Evolutionary conservation across 1,284 basidiomycete genomes (phyloP).

Genomic region (Moniliella sp.): DNA sequence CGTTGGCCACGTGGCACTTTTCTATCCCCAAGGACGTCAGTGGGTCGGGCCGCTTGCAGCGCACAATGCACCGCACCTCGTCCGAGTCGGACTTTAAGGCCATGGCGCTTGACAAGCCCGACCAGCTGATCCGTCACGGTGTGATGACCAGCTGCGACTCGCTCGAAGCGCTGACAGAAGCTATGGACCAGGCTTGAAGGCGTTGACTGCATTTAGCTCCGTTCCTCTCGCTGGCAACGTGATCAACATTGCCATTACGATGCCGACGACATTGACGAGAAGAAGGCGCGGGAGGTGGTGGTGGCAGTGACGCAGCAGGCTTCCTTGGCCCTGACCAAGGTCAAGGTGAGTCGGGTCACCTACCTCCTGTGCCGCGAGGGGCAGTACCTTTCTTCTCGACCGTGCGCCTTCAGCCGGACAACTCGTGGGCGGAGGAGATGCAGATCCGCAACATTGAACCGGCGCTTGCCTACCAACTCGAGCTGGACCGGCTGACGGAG

Average conservation of each 20-base stretch:
- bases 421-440: conserved; percentile 73
- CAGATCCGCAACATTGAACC: conserved; percentile 96
- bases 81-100: conserved; percentile 25
- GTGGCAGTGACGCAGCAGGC: conserved; percentile 54
- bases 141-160: conserved; percentile 28
- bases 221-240: too few relatives aligned
- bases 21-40: conserved; percentile 39
- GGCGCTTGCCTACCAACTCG: conserved; percentile 89
- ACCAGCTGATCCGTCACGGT: conserved; percentile 12
- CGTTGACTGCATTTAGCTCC: too few relatives aligned
- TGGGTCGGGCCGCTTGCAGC: conserved; percentile 39
- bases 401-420: conserved; percentile 43
- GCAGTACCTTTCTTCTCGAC: conserved; percentile 90
- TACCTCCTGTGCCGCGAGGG: conserved; percentile 74
- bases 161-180: conserved; percentile 15
- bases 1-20: conserved; percentile 30
- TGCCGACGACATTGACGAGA: conserved; percentile 54
- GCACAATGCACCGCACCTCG: conserved; percentile 24
- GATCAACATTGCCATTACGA: conserved; percentile 50
- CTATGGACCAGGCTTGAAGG: conserved; percentile 17
- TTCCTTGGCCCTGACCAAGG: conserved; percentile 44
- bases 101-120: conserved; percentile 11
- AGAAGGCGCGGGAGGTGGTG: conserved; percentile 55
- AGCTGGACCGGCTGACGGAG: conserved; percentile 68
- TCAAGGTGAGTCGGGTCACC: conserved; percentile 74